phyloP scores from a whole-genome alignment of 257 asterid genomes.

The Solanum corneliomulleri region DNA sequence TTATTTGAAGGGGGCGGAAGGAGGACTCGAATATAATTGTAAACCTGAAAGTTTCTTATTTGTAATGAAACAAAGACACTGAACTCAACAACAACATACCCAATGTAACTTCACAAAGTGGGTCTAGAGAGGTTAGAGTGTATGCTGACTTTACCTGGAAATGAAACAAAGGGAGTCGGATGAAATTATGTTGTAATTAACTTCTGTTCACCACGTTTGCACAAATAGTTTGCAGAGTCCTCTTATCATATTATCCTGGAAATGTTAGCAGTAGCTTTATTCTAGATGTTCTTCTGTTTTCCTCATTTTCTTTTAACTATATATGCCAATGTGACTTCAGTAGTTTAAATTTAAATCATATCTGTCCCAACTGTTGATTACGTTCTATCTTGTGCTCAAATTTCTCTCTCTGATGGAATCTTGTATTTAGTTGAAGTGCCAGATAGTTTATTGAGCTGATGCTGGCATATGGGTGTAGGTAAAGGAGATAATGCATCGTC shows the following conservation, averaged over 20 bases:
- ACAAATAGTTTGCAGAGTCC: background rate
- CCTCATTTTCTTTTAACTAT: background rate
- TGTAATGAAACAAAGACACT: background rate
- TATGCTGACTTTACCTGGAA: background rate
- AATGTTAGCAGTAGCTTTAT: background rate
- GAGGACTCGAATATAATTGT: background rate
- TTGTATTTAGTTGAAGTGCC: background rate
- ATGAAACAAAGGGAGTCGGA: background rate
- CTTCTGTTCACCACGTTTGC: background rate
- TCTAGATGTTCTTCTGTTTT: background rate
- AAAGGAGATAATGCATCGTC: conserved; percentile 76
- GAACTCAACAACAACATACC: background rate
- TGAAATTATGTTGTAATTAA: background rate
- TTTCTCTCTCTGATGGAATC: background rate
- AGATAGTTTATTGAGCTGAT: background rate
- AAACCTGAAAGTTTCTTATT: background rate
- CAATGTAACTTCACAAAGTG: background rate
- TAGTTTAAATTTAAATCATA: background rate
- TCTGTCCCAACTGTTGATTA: background rate
- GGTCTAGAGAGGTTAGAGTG: background rate
- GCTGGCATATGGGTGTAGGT: conserved; percentile 33
- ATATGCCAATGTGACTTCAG: background rate
- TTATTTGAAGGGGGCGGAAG: background rate
- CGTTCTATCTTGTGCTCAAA: background rate
- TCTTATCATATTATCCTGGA: background rate